Conservation (phyloP, 495 filamentous ascomycete genomes). For the Saxophila tyrrhenica region DNA sequence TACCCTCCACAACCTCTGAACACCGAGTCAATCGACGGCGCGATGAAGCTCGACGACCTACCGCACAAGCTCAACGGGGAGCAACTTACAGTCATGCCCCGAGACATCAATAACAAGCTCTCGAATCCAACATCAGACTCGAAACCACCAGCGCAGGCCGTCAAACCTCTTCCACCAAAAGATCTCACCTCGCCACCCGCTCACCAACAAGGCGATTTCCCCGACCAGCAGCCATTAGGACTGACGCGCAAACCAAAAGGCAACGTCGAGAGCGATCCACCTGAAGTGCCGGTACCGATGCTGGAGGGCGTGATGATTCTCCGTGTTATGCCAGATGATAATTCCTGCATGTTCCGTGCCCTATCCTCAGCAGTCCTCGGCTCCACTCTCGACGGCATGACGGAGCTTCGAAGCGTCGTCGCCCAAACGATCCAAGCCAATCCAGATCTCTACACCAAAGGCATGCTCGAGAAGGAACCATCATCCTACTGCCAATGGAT, state of each 20-base stretch:
- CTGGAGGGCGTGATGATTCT: conserved; percentile 60
- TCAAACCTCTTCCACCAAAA: conserved; percentile 5
- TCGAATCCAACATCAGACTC: conserved; percentile 14
- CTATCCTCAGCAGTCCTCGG: conserved; percentile 67
- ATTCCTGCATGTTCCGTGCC: conserved; percentile 88
- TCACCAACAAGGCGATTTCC: conserved; percentile 14
- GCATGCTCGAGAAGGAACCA: conserved; percentile 57
- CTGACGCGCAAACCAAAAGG: conserved; percentile 30
- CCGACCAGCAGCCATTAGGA: conserved; percentile 21
- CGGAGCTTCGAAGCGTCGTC: conserved; percentile 66
- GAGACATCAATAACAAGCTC: conserved; percentile 30
- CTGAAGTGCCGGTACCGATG: conserved; percentile 53
- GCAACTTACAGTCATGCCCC: conserved; percentile 56
- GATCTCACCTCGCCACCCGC: conserved; percentile 17
- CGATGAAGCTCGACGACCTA: conserved; percentile 40
- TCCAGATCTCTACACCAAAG: conserved; percentile 57
- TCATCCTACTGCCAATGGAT: conserved; percentile 81
- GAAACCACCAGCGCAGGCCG: conserved; percentile 6
- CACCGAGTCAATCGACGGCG: conserved; percentile 38
- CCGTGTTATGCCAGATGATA: conserved; percentile 95
- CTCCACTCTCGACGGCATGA: conserved; percentile 53
- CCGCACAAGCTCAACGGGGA: conserved; percentile 69
- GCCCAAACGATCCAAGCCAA: conserved; percentile 68
- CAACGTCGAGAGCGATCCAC: conserved; percentile 45
- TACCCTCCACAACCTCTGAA: conserved; percentile 67